phyloP scores from a whole-genome alignment of 805 yeast genomes.

The Candida coquimbonensis region DNA sequence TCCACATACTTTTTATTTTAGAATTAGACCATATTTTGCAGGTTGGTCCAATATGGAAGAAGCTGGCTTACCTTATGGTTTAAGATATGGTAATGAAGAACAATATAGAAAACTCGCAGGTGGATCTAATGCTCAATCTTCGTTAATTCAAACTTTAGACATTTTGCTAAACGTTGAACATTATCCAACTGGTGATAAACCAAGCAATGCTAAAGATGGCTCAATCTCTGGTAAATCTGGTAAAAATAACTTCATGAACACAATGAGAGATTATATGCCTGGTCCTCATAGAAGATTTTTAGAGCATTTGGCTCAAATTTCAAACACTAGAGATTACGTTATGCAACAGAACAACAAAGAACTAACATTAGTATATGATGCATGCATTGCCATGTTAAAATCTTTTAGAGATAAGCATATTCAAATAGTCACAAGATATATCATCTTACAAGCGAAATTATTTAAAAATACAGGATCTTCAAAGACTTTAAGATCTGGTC shows the following conservation, averaged over 20 bases:
- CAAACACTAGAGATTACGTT: conserved; percentile 63
- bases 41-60: conserved; percentile 93
- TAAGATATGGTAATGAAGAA: conserved; percentile 63
- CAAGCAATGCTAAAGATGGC: conserved; percentile 8
- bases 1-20: conserved; percentile 83
- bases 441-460: conserved; percentile 69
- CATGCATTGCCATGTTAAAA: conserved; percentile 82
- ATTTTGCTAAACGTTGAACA: conserved; percentile 71
- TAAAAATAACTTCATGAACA: conserved; percentile 54
- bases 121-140: conserved; percentile 91
- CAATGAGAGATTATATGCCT: conserved; percentile 91
- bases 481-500: conserved; percentile 58
- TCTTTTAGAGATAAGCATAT: conserved; percentile 88
- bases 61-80: conserved; percentile 76
- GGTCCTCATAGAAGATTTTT: conserved; percentile 74
- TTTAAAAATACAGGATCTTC: conserved; percentile 44
- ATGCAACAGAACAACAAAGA: conserved; percentile 41
- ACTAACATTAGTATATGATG: conserved; percentile 71
- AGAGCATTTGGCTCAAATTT: conserved; percentile 46
- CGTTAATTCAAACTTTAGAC: conserved; percentile 83
- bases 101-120: conserved; percentile 62
- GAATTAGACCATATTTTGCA: conserved; percentile 83
- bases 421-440: conserved; percentile 84
- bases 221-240: conserved; percentile 25
- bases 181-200: conserved; percentile 62